Evolutionary conservation across 2,329 filamentous ascomycete species (phyloP), one percentile per base, ranked within the genome.

Genomic region (Sporothrix brasiliensis): DNA sequence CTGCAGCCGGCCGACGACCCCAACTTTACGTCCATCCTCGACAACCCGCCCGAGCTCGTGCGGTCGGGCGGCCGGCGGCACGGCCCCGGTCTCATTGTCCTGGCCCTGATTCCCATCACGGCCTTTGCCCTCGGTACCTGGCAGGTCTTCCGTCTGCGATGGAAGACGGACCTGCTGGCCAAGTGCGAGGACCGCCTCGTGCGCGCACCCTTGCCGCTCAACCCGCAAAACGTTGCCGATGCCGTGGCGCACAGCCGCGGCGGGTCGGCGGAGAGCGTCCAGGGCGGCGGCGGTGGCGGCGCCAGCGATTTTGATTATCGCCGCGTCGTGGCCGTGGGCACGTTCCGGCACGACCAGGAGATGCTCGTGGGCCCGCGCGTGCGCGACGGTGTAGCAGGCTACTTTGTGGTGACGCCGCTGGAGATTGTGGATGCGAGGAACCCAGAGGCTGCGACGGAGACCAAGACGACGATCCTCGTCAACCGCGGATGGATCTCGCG

Each of bases 331-430:
- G 91, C 93, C 13, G 87, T 83, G 0, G 95, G 95, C 11, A 83
- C 80, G 70, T 89, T 93, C 75, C 84, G 91, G 52, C 95, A 99
- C 80, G 94, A 97, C 78, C 88, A 92, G 79, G 95, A 99, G 83
- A 99, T 99, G 94, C 85, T 99, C 68, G 89, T 99, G 72, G 95
- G 95, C 0, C 95, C 95, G 70, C 88, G 95, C 63, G 88, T 97
- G 83, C 87, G 89, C 73, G 94, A 99, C 73, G 94, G 94, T 14
- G 88, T 94, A 77, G 91, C 97, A 77, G 95, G 95, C 2, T 99
- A 89, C 81, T 87, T 96, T 76, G 94, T 99, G 50, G 83, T 99
- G 30, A 99, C 95, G 58, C 95, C 95, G 24, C 83, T 99, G 5
- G 93, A 97, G 81, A 72, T 74, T 30, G 65, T 69, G 13, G 67